These are phyloP conservation scores for Pestalotiopsis sp. DNA, from an alignment of 2,329 filamentous ascomycete species.

Conservation along the genomic window DNA sequence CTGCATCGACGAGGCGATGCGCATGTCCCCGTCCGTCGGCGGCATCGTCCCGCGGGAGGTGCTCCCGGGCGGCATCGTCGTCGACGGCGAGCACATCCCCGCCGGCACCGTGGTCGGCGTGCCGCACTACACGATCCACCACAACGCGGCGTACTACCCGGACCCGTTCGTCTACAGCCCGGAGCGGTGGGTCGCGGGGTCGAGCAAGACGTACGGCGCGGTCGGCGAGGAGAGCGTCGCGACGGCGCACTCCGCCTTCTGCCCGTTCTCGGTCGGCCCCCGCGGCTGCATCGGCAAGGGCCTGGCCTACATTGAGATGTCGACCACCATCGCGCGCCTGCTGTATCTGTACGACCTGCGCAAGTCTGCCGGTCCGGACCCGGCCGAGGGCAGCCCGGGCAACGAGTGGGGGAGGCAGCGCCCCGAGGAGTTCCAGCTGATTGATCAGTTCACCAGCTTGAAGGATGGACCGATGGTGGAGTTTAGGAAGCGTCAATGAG, in stretches of 20 bases:
- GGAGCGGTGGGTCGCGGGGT: slow-evolving; percentile 64
- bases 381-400: slow-evolving; percentile 50
- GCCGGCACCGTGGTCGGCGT: slow-evolving; percentile 63
- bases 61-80: slow-evolving; percentile 50
- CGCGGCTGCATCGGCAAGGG: slow-evolving; percentile 73
- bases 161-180: slow-evolving; percentile 59
- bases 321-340: slow-evolving; percentile 59
- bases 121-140: slow-evolving; percentile 68
- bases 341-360: slow-evolving; percentile 63
- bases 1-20: slow-evolving; percentile 67
- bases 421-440: slow-evolving; percentile 64
- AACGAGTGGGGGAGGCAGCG: slow-evolving; percentile 57
- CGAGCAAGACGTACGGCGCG: slow-evolving; percentile 34
- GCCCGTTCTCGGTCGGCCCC: slow-evolving; percentile 70
- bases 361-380: slow-evolving; percentile 48
- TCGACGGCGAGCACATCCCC: slow-evolving; percentile 56
- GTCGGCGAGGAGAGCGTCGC: slow-evolving; percentile 52
- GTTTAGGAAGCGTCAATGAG: slow-evolving; percentile 42
- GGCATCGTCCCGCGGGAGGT: slow-evolving; percentile 62
- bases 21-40: slow-evolving; percentile 60
- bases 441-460: slow-evolving; percentile 71
- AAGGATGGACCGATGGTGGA: slow-evolving; percentile 73
- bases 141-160: slow-evolving; percentile 63
- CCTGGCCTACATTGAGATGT: slow-evolving; percentile 68
- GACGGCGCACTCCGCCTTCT: slow-evolving; percentile 67